phyloP scores from a whole-genome alignment of 176 grass and related monocot species.

The Phyllostachys edulis region DNA sequence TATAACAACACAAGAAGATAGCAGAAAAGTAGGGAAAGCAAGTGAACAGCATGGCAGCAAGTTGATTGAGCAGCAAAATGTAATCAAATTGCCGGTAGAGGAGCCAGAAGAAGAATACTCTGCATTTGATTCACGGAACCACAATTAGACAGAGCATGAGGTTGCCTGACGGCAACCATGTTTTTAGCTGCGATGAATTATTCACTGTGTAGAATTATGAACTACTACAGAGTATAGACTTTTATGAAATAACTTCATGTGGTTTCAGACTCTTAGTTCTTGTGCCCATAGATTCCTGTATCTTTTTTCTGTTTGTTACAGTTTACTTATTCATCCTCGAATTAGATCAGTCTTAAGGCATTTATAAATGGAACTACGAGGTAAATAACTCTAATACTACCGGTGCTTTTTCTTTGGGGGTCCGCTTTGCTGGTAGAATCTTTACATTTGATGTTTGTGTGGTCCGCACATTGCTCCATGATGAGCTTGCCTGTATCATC shows the following conservation, averaged over 20 bases:
- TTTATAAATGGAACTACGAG: neutral
- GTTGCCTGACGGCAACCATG: too few species aligned
- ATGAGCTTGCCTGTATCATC: neutral
- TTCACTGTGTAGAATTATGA: neutral
- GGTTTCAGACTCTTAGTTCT: neutral
- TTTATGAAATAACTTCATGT: neutral
- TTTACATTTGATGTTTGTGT: neutral
- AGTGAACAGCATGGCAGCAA: neutral
- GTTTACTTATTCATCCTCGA: neutral
- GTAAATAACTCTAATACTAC: neutral
- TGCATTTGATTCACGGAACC: neutral
- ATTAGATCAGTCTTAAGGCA: neutral
- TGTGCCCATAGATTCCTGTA: neutral
- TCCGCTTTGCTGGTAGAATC: neutral
- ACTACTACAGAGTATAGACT: neutral
- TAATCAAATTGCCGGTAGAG: neutral
- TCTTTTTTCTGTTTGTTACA: neutral
- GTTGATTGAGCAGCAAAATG: neutral
- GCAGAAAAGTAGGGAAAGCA: neutral
- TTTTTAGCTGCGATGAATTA: neutral
- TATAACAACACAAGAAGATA: neutral
- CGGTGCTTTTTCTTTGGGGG: neutral
- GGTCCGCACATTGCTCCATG: neutral
- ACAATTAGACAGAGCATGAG: neutral
- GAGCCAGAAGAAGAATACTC: neutral